Base-by-base conservation (phyloP, 352 stramenopile genomes). In the Pythium aphanidermatum region DNA sequence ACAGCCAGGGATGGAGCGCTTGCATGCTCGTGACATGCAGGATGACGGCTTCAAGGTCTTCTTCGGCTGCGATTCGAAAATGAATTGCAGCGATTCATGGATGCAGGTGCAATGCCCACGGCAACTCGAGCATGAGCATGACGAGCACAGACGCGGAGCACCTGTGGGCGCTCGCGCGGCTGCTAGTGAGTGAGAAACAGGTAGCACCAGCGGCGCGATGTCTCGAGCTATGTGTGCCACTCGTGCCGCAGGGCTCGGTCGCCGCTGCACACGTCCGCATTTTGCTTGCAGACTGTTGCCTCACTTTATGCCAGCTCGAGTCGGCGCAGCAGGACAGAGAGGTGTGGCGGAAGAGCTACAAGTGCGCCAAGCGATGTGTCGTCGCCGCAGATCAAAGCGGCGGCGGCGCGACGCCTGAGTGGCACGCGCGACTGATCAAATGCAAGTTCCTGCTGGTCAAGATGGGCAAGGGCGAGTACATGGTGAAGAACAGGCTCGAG, bases 91-190 rank as follows among this genome's bases (percentile, higher is more conserved):
- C n/a, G n/a, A n/a, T n/a, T n/a, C n/a, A 34, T 25, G 23, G 12
- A 13, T 26, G 12, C 28, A 28, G 11, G 5, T 48, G 11, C n/a
- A 23, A 31, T 16, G 3, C 8, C 23, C 50, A 49, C 32, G 7
- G 25, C 23, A 37, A 52, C 33, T 46, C 27, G 24, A 31, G 20
- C 11, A 46, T 33, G 34, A 16, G 35, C n/a, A 25, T 19, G 40
- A 20, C 23, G 16, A 16, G 47, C 2, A 36, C 5, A 41, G 55
- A 64, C 17, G 26, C 36, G 1, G 36, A 28, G 53, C 70, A 84
- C 50, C 53, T 91, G 11, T 91, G 79, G 79, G 68, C 46, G 43
- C 62, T 91, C 23, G 71, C 71, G n/a, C 64, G 62, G 23, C 32
- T 76, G 20, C 41, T 88, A 4, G 40, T 53, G 9, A 42, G 73